phyloP scores from a whole-genome alignment of 1,284 basidiomycete species.

The Megacollybia platyphylla region DNA sequence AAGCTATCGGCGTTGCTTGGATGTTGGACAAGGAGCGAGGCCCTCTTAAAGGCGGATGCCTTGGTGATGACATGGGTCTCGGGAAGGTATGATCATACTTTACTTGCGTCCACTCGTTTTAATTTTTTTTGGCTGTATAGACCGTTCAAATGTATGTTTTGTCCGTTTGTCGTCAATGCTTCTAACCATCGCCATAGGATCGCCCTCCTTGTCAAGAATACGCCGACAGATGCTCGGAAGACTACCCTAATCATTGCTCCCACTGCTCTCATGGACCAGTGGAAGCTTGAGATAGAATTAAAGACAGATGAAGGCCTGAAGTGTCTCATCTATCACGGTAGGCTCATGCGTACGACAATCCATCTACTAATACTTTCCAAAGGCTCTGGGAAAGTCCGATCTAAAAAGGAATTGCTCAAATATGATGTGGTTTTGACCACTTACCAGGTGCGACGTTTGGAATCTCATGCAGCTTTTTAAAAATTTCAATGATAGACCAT shows the following conservation, averaged over 20 bases:
- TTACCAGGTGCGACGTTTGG: constrained; percentile 23
- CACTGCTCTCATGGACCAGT: constrained; percentile 40
- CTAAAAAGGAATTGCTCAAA: constrained; percentile 26
- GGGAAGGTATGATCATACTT: constrained; percentile 26
- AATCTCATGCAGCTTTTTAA: background rate
- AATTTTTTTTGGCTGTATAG: constrained; percentile 10
- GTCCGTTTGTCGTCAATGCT: background rate
- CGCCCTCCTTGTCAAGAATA: constrained; percentile 32
- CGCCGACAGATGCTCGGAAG: constrained; percentile 27
- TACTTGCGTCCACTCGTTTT: background rate
- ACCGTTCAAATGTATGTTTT: constrained; percentile 32
- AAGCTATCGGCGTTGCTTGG: constrained; percentile 56
- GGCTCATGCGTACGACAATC: constrained; percentile 2
- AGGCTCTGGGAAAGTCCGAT: constrained; percentile 28
- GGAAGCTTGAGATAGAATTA: constrained; percentile 44
- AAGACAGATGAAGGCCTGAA: constrained; percentile 34
- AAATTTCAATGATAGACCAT: constrained; percentile 26
- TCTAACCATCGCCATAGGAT: constrained; percentile 20
- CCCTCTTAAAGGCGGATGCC: constrained; percentile 39
- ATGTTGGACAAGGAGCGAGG: constrained; percentile 45
- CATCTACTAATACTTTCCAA: constrained; percentile 8
- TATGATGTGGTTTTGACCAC: constrained; percentile 51
- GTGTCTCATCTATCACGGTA: constrained; percentile 46
- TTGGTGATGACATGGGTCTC: constrained; percentile 70
- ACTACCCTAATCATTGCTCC: constrained; percentile 46